Conservation (phyloP, 768 basidiomycete species). For the Lactarius pseudohatsudake region DNA sequence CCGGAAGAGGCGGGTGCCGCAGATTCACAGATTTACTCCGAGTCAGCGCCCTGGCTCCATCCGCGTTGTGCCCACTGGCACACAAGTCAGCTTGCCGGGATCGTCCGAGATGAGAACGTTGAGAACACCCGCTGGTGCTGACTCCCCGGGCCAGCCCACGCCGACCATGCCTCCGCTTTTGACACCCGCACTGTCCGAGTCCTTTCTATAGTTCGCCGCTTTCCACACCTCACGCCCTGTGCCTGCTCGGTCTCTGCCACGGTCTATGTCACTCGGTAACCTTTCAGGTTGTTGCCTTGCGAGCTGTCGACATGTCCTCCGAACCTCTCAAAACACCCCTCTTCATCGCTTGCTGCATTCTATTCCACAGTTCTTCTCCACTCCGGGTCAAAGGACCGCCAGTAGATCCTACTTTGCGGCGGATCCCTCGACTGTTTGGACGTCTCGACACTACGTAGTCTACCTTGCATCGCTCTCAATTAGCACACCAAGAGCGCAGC, state of each 20-base stretch:
- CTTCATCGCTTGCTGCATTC: neutral
- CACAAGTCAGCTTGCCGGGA: too few relatives aligned
- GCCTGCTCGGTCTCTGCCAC: neutral
- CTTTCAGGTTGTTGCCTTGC: neutral
- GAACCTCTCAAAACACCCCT: neutral
- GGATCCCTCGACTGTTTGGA: neutral
- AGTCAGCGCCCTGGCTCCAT: too few relatives aligned
- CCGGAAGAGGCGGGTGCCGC: too few relatives aligned
- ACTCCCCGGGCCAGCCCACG: too few relatives aligned
- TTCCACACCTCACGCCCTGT: neutral
- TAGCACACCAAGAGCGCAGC: neutral
- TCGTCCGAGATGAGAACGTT: too few relatives aligned
- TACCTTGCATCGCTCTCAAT: neutral
- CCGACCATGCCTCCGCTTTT: too few relatives aligned
- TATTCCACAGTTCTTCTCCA: neutral
- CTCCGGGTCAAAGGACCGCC: neutral
- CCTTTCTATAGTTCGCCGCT: too few relatives aligned
- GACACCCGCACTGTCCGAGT: too few relatives aligned
- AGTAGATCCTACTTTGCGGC: neutral
- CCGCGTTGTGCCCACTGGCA: too few relatives aligned
- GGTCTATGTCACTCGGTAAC: neutral
- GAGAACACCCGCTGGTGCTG: too few relatives aligned
- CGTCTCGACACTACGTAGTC: neutral
- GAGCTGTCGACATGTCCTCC: neutral
- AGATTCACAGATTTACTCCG: too few relatives aligned